These are phyloP conservation scores for Fusarium torulosum DNA, from an alignment of 2,329 filamentous ascomycete species.

Conservation along the genomic window DNA sequence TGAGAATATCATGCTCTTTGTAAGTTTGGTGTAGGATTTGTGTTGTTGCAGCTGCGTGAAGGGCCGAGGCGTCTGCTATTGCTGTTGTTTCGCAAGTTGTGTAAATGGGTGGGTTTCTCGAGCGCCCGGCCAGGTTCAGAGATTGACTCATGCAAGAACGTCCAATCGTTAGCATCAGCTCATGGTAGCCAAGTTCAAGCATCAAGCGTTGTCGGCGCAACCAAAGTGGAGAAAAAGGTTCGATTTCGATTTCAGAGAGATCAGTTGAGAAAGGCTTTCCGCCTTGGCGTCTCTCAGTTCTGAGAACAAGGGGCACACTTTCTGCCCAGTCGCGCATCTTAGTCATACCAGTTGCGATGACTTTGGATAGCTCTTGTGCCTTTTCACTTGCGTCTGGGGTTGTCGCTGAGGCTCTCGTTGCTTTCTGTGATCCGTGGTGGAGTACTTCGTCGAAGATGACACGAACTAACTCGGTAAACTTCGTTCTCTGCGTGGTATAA, in stretches of 20 bases:
- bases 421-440: no score
- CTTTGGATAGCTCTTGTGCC: fast-evolving
- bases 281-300: not conserved
- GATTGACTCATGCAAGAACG: not conserved
- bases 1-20: not conserved
- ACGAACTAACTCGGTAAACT: not conserved
- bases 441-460: not conserved
- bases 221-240: not conserved
- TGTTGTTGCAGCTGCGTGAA: not conserved
- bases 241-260: not conserved
- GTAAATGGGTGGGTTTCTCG: not conserved
- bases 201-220: not conserved
- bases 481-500: not conserved
- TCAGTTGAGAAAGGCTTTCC: not conserved
- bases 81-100: not conserved
- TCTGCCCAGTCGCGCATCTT: not conserved
- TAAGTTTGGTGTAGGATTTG: not conserved
- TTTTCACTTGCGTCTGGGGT: not conserved
- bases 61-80: not conserved
- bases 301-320: not conserved
- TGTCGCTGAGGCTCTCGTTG: fast-evolving
- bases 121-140: not conserved
- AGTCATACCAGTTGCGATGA: fast-evolving
- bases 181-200: not conserved
- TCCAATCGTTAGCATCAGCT: not conserved